Evolutionary conservation across 176 grass and related monocot genomes (phyloP).

Genomic region (Areca catechu): DNA sequence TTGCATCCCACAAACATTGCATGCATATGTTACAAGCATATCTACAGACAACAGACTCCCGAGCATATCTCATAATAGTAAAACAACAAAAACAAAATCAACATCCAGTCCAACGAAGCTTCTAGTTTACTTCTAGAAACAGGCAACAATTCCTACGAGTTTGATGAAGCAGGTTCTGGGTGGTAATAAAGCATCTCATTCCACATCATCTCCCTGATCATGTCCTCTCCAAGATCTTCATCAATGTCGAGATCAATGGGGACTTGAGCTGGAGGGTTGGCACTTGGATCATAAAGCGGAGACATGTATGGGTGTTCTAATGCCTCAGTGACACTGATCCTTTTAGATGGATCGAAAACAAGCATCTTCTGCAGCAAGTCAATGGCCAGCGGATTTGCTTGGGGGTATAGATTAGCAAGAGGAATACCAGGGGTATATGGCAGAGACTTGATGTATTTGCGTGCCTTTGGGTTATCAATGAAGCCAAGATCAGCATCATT

Average conservation of each 20-base stretch:
- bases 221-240: slow-evolving; percentile 32
- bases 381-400: slow-evolving; percentile 30
- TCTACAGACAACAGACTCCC: too few relatives aligned
- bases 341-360: slow-evolving; percentile 32
- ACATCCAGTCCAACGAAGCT: not conserved
- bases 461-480: slow-evolving; percentile 34
- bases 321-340: slow-evolving; percentile 32
- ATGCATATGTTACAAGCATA: not conserved
- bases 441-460: slow-evolving; percentile 35
- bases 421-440: slow-evolving; percentile 33
- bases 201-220: slow-evolving; percentile 45
- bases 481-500: slow-evolving; percentile 31
- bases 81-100: too few relatives aligned
- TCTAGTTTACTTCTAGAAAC: slow-evolving; percentile 2
- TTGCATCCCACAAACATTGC: not conserved
- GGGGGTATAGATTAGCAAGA: slow-evolving; percentile 25
- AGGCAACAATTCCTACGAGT: slow-evolving; percentile 19
- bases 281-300: slow-evolving; percentile 23
- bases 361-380: slow-evolving; percentile 41
- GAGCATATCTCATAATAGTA: too few relatives aligned
- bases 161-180: slow-evolving; percentile 18
- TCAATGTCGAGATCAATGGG: slow-evolving; percentile 35
- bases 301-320: slow-evolving; percentile 33
- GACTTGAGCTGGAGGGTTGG: slow-evolving; percentile 28
- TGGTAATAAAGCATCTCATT: slow-evolving; percentile 38